These are phyloP conservation scores for Escallonia rubra DNA, from an alignment of 129 eudicot genomes.

Conservation along the genomic window DNA sequence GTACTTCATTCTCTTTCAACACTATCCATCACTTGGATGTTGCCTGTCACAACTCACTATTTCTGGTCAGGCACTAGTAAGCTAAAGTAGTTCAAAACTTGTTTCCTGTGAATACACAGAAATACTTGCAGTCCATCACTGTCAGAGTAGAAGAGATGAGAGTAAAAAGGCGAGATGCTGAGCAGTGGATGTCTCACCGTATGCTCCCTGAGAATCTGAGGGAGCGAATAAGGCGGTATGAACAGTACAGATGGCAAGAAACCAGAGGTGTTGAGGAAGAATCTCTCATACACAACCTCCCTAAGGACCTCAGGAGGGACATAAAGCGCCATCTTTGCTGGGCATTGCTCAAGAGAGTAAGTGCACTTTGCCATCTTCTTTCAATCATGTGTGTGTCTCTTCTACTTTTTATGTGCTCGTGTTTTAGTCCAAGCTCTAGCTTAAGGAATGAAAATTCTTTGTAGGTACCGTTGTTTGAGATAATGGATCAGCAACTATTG, in stretches of 20 bases:
- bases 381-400: background rate
- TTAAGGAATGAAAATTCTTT: background rate
- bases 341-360: slow-evolving; percentile 63
- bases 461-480: slow-evolving; percentile 79
- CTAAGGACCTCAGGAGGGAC: slow-evolving; percentile 79
- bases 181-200: slow-evolving; percentile 94
- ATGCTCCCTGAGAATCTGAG: slow-evolving; percentile 71
- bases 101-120: slow-evolving; percentile 34
- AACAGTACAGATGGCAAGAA: slow-evolving; percentile 87
- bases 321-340: slow-evolving; percentile 81
- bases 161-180: slow-evolving; percentile 72
- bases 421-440: background rate
- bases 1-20: background rate
- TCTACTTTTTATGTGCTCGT: too few species aligned
- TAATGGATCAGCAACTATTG: slow-evolving; percentile 64
- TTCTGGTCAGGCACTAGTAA: background rate
- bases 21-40: too few species aligned
- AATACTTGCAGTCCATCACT: slow-evolving; percentile 77
- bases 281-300: slow-evolving; percentile 52
- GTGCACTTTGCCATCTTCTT: slow-evolving; percentile 11
- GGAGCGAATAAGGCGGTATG: slow-evolving; percentile 63
- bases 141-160: slow-evolving; percentile 85
- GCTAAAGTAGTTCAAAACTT: background rate
- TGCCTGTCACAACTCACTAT: too few species aligned
- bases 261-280: slow-evolving; percentile 92